A percentile compares a stretch with the other conserved stretches of the same genome.
Conservation (phyloP, 805 yeast species). For the Suhomyces pyralidae region DNA sequence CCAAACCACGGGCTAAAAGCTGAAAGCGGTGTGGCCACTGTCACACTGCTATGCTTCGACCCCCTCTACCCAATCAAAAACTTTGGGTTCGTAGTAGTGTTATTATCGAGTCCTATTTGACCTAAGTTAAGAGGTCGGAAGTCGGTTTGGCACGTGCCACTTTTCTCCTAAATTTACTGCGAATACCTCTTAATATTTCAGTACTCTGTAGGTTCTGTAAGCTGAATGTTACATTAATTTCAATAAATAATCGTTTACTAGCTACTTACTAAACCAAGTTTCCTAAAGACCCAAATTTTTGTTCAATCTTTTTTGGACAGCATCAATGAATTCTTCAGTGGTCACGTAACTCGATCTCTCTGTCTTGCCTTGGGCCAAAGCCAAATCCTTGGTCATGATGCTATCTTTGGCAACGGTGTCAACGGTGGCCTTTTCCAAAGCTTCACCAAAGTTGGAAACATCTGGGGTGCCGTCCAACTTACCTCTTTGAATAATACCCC, state of each 20-base stretch:
- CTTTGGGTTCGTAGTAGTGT: not conserved
- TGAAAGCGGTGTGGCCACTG: not conserved
- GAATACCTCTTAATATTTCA: too few species aligned
- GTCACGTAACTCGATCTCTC: slow-evolving; percentile 80
- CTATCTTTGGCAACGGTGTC: slow-evolving; percentile 82
- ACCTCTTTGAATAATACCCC: slow-evolving; percentile 93
- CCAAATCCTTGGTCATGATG: slow-evolving; percentile 95
- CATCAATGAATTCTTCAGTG: slow-evolving; percentile 86
- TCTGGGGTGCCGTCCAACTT: slow-evolving; percentile 82
- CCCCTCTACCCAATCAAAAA: not conserved
- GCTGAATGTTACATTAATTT: too few species aligned
- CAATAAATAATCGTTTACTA: not conserved
- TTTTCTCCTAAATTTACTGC: too few species aligned
- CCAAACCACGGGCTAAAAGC: not conserved
- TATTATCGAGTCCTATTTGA: not conserved
- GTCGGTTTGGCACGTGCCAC: not conserved
- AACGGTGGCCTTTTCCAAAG: slow-evolving; percentile 77
- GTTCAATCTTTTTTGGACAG: slow-evolving; percentile 59
- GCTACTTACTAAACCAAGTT: not conserved
- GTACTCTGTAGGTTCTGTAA: too few species aligned
- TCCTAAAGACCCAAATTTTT: not conserved
- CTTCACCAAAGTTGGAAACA: slow-evolving; percentile 74
- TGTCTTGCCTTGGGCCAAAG: slow-evolving; percentile 83
- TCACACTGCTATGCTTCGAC: not conserved
- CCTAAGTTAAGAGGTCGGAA: not conserved